Evolutionary conservation across 2,329 filamentous ascomycete genomes (phyloP).

Genomic region (Fusarium sp.): DNA sequence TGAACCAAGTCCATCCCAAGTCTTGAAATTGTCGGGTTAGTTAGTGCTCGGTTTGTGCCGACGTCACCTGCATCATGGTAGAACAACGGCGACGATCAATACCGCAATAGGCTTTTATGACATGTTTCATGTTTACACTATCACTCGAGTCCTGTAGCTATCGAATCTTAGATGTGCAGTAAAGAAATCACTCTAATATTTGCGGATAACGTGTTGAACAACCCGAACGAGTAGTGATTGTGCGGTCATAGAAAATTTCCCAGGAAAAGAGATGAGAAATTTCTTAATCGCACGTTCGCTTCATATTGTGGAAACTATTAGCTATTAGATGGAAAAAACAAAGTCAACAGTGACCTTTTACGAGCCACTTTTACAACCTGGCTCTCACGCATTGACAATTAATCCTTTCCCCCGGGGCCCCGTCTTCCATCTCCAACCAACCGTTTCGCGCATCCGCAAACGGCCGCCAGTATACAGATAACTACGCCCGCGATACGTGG

Average conservation of each 20-base stretch:
- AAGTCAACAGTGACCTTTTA: not conserved
- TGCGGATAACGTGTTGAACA: too few relatives aligned
- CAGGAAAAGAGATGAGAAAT: not conserved
- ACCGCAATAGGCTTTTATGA: not conserved
- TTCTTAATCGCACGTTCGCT: not conserved
- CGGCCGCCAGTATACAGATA: not conserved
- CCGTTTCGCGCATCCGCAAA: conserved; percentile 1
- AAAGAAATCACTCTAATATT: too few relatives aligned
- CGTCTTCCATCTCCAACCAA: not conserved
- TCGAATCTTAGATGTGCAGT: not conserved
- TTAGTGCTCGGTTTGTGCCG: not conserved
- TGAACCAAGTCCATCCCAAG: not conserved
- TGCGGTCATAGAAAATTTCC: too few relatives aligned
- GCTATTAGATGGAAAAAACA: not conserved
- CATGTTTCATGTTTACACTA: not conserved
- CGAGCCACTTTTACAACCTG: not conserved
- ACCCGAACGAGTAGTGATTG: too few relatives aligned
- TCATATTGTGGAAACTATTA: not conserved
- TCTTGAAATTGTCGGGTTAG: not conserved
- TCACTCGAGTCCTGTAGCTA: not conserved
- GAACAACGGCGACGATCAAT: not conserved
- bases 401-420: not conserved
- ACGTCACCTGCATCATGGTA: not conserved
- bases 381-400: not conserved
- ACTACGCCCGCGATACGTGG: too few relatives aligned